Base-by-base conservation (phyloP, 495 filamentous ascomycete species). In the Chaetomium fimeti region DNA sequence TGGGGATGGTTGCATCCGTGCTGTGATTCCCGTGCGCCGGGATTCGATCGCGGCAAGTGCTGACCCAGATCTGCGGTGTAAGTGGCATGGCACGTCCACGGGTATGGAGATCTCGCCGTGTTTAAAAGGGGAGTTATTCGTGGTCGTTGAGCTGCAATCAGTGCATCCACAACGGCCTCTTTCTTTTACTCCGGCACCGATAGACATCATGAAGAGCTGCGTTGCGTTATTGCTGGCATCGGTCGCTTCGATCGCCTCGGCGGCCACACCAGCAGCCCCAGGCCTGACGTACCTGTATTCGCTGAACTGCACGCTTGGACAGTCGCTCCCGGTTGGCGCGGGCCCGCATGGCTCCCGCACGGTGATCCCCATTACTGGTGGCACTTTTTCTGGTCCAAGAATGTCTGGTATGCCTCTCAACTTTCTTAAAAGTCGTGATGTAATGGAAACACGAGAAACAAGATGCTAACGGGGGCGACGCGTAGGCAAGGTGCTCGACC, bases 341-440 rank as follows among this genome's bases (percentile, higher is more conserved):
- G 58, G 61, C 12, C 69, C 69, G 1, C 51, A 65, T 6, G 71
- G 67, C 5, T 62, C 45, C 3, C 67, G 71, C 13, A 29, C 54
- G 7, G 71, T 72, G 1, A 70, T 73, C 32, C 71, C 71, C 48
- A 73, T 73, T 43, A 63, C 56, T 0, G 71, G 71, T 4, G 71
- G 71, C 0, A 65, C 61, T 9, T 73, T 73, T 20, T 49, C 59
- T 5, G 71, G 69, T 0, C 71, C 71, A 0, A 56, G 38, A 20
- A n/a, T 73, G 20, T 45, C 57, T 8, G 69, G 71, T 70, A 64
- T 1, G 25, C 1, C 1, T 47, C 5, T 15, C n/a, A 2, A 38
- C 32, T 11, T 1, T 1, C 8, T 11, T 9, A 36, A 36, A 5
- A 11, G 6, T 36, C 32, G 32, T 16, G 0, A 29, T 43, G 5